phyloP scores from a whole-genome alignment of 2,329 filamentous ascomycete species.

The Pseudogymnoascus sp. region DNA sequence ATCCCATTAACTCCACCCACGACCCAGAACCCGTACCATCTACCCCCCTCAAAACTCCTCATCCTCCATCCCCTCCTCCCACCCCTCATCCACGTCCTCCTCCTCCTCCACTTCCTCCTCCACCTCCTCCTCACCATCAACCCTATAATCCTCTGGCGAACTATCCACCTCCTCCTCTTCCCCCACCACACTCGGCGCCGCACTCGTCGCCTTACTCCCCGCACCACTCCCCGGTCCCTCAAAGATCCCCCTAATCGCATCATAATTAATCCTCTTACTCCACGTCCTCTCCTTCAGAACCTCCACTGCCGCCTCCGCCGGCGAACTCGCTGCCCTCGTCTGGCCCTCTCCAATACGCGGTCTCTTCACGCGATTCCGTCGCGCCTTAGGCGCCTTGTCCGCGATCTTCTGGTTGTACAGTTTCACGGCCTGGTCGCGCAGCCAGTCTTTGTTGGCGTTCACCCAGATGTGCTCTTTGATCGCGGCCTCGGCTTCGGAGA shows the following conservation, averaged over 20 bases:
- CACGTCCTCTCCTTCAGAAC: constrained; percentile 60
- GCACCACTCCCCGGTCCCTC: constrained; percentile 37
- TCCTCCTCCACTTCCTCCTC: background rate
- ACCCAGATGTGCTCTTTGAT: constrained; percentile 93
- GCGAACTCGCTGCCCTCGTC: constrained; percentile 55
- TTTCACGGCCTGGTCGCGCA: constrained; percentile 79
- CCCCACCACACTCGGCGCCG: constrained; percentile 25
- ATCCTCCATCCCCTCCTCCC: constrained; percentile 1
- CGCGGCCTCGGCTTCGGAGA: constrained; percentile 63
- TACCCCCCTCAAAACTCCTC: background rate
- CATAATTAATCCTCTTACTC: constrained; percentile 70
- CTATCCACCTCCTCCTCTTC: background rate
- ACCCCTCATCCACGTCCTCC: background rate
- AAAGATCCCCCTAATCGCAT: constrained; percentile 51
- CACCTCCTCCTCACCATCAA: background rate
- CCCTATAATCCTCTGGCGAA: background rate
- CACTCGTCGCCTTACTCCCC: constrained; percentile 40
- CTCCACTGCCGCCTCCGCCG: constrained; percentile 59
- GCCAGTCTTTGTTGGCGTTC: constrained; percentile 87
- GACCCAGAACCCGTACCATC: background rate
- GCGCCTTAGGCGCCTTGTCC: constrained; percentile 45
- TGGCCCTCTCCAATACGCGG: constrained; percentile 57
- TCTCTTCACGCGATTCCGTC: constrained; percentile 46
- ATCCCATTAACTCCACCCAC: background rate
- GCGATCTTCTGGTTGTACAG: constrained; percentile 64